Conservation (phyloP, 208 protist genomes). For the Trypanosoma mega region DNA sequence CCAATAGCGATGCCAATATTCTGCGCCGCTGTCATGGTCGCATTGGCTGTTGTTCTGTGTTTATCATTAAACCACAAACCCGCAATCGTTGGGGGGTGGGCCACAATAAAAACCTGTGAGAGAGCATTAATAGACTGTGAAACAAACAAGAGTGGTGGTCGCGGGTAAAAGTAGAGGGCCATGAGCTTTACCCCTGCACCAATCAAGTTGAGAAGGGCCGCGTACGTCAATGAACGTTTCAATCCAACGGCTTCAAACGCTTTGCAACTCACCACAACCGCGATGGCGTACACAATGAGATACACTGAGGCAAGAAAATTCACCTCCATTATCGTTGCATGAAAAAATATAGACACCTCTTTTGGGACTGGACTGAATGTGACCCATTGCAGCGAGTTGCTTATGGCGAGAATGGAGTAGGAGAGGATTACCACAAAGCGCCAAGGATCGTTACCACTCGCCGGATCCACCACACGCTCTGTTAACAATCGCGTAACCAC, state of each 20-base stretch:
- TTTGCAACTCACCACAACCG: constrained; percentile 18
- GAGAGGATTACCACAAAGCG: constrained; percentile 6
- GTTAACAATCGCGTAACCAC: no score
- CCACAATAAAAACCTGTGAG: constrained; percentile 16
- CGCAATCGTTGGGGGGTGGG: constrained; percentile 3
- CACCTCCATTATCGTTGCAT: constrained; percentile 6
- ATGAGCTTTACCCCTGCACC: constrained; percentile 10
- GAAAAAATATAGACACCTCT: constrained; percentile 9
- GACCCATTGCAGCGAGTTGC: constrained; percentile 17
- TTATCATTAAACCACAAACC: constrained; percentile 11
- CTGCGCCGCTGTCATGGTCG: constrained; percentile 12
- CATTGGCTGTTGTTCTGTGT: constrained; percentile 4
- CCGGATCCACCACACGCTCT: background rate
- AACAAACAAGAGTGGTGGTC: background rate
- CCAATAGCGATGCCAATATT: constrained; percentile 19
- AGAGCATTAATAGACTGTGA: constrained; percentile 16
- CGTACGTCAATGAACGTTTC: background rate
- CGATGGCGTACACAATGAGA: constrained; percentile 11
- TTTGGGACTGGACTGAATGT: constrained; percentile 9
- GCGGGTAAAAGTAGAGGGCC: constrained; percentile 5
- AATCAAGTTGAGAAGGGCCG: constrained; percentile 1
- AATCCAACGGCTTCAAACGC: constrained; percentile 10
- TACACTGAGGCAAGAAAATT: constrained; percentile 10
- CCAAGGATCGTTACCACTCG: constrained; percentile 1
- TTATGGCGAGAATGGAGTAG: constrained; percentile 3